Conservation (phyloP, 768 basidiomycete species). For the Leucocoprinus birnbaumii region DNA sequence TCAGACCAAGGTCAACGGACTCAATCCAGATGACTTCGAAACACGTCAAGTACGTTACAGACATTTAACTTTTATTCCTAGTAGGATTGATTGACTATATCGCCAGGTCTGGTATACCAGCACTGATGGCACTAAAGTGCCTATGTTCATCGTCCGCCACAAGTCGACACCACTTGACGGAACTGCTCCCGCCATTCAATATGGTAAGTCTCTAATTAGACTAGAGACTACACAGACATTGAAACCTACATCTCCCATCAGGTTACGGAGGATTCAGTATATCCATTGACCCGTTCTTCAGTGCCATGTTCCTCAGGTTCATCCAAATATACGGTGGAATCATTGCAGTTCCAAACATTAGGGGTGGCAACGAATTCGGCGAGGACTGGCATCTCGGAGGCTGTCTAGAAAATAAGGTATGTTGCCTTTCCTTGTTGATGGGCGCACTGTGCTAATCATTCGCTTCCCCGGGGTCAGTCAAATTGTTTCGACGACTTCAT, state of each 20-base stretch:
- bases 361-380: constrained; percentile 78
- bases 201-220: constrained; percentile 41
- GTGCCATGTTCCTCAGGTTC: constrained; percentile 67
- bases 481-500: constrained; percentile 86
- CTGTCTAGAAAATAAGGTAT: constrained; percentile 65
- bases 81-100: neutral
- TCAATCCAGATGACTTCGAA: constrained; percentile 67
- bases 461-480: constrained; percentile 31
- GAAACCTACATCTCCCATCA: constrained; percentile 17
- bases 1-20: constrained; percentile 53
- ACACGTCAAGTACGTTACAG: constrained; percentile 56
- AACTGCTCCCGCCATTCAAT: constrained; percentile 74
- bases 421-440: neutral
- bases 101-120: constrained; percentile 70
- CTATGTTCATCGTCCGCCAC: constrained; percentile 84
- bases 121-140: constrained; percentile 78
- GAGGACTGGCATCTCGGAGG: constrained; percentile 84
- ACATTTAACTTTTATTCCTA: neutral
- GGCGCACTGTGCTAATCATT: constrained; percentile 1
- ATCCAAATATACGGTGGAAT: constrained; percentile 68
- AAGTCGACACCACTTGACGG: constrained; percentile 69
- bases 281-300: constrained; percentile 72
- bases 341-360: constrained; percentile 55
- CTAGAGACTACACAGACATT: neutral
- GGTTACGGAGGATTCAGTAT: constrained; percentile 84